Evolutionary conservation across 139 green algal genomes (phyloP).

Genomic region (Pseudopediastrum boryanum): DNA sequence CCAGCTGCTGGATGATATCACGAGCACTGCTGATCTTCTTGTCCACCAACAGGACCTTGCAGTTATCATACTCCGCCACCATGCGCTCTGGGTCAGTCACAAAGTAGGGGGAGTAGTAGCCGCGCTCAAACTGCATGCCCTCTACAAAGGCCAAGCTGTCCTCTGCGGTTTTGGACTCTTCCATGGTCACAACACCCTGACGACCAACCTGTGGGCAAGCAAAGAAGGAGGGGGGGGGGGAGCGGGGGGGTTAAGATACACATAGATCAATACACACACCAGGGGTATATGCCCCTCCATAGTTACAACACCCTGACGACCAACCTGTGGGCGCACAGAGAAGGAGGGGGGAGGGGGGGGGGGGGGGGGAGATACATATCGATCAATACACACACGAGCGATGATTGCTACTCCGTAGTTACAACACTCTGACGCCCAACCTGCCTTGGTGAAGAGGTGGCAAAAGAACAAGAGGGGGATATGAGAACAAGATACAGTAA

Average conservation of each 20-base stretch:
- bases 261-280: neutral
- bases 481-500: too few relatives aligned
- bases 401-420: too few relatives aligned
- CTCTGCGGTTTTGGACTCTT: constrained; percentile 96
- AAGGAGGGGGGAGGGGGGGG: too few relatives aligned
- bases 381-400: too few relatives aligned
- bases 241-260: too few relatives aligned
- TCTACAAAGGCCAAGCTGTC: constrained; percentile 97
- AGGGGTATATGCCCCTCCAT: constrained; percentile 80
- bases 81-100: constrained; percentile 99
- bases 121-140: constrained; percentile 99
- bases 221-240: too few relatives aligned
- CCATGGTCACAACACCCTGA: constrained; percentile 97
- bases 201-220: too few relatives aligned
- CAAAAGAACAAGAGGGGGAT: too few relatives aligned
- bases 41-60: constrained; percentile 95
- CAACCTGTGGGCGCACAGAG: constrained; percentile 45
- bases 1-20: constrained; percentile 95
- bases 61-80: constrained; percentile 65
- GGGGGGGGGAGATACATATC: too few relatives aligned
- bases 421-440: too few relatives aligned
- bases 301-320: constrained; percentile 95
- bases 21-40: constrained; percentile 98
- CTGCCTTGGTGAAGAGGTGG: too few relatives aligned
- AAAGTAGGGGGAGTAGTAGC: constrained; percentile 99